These are phyloP conservation scores for Chaetoceros muelleri DNA, from an alignment of 108 stramenopile species.

Conservation along the genomic window DNA sequence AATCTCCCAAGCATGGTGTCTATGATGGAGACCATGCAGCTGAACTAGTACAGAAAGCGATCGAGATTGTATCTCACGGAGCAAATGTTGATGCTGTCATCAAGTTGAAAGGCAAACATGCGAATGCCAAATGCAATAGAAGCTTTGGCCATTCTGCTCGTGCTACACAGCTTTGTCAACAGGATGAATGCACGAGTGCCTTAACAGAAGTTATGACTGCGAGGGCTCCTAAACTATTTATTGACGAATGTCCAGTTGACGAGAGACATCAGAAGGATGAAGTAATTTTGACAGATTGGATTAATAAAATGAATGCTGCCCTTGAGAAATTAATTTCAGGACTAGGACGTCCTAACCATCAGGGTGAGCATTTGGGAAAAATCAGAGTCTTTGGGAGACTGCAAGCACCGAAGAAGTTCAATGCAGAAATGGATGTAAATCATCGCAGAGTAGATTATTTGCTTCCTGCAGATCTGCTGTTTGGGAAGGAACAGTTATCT, in stretches of 20 bases:
- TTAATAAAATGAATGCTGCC: constrained; percentile 28
- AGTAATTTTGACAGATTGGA: constrained; percentile 16
- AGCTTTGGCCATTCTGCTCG: constrained; percentile 49
- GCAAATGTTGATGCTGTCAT: not conserved
- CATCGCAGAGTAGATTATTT: constrained; percentile 67
- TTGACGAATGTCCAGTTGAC: constrained; percentile 13
- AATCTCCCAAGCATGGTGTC: constrained; percentile 2
- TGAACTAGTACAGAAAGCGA: constrained; percentile 35
- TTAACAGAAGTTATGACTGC: constrained; percentile 59
- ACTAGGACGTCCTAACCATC: constrained; percentile 10
- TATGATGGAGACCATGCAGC: constrained; percentile 48
- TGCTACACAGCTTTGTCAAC: constrained; percentile 28
- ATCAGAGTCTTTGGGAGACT: constrained; percentile 61
- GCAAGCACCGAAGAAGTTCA: constrained; percentile 45
- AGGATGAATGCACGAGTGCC: constrained; percentile 56
- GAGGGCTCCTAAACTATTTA: constrained; percentile 23
- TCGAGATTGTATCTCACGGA: constrained; percentile 28
- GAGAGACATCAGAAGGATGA: constrained; percentile 6
- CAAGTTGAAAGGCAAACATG: not conserved
- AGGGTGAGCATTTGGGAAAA: constrained; percentile 11
- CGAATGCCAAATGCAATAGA: constrained; percentile 40
- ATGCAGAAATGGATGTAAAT: constrained; percentile 63
- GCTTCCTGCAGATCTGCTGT: constrained; percentile 55
- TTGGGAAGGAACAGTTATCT: not conserved
- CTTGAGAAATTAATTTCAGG: constrained; percentile 12